These are phyloP conservation scores for Dactylonectria estremocensis DNA, from an alignment of 2,329 filamentous ascomycete species.

Conservation along the genomic window DNA sequence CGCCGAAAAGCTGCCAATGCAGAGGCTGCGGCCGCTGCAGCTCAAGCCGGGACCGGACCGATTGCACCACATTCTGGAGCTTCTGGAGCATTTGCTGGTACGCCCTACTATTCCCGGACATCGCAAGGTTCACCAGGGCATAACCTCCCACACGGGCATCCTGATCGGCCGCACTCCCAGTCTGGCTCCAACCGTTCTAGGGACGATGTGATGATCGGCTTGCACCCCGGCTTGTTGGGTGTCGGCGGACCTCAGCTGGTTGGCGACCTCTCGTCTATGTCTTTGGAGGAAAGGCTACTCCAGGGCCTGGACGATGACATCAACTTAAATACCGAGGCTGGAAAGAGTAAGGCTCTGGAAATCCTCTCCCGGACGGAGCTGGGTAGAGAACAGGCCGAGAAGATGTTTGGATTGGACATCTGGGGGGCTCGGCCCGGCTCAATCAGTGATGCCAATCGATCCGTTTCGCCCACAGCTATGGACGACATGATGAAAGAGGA, in stretches of 20 bases:
- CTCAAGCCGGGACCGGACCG: slow-evolving; percentile 38
- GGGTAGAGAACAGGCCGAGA: slow-evolving; percentile 66
- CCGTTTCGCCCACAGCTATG: slow-evolving; percentile 48
- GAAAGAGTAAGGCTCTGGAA: slow-evolving; percentile 67
- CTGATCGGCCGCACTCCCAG: slow-evolving; percentile 46
- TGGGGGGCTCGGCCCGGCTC: slow-evolving; percentile 58
- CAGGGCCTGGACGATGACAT: slow-evolving; percentile 63
- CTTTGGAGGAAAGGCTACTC: slow-evolving; percentile 67
- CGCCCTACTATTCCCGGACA: slow-evolving; percentile 44
- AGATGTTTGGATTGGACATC: slow-evolving; percentile 65
- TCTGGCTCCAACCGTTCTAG: slow-evolving; percentile 49
- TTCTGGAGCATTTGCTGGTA: slow-evolving; percentile 44
- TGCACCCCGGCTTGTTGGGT: slow-evolving; percentile 63
- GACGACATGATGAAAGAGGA: slow-evolving; percentile 55
- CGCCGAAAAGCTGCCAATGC: slow-evolving; percentile 80
- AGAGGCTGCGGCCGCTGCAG: slow-evolving; percentile 63
- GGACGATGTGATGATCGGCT: slow-evolving; percentile 55
- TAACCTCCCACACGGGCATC: slow-evolving; percentile 48
- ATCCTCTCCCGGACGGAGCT: slow-evolving; percentile 66
- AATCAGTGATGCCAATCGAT: slow-evolving; percentile 45
- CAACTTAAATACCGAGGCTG: slow-evolving; percentile 61
- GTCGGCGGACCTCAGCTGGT: slow-evolving; percentile 60
- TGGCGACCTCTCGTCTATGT: slow-evolving; percentile 57
- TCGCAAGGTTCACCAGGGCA: slow-evolving; percentile 35
- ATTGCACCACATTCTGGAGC: slow-evolving; percentile 41